Base-by-base conservation (phyloP, 2,329 filamentous ascomycete genomes). In the Aaosphaeria arxii region DNA sequence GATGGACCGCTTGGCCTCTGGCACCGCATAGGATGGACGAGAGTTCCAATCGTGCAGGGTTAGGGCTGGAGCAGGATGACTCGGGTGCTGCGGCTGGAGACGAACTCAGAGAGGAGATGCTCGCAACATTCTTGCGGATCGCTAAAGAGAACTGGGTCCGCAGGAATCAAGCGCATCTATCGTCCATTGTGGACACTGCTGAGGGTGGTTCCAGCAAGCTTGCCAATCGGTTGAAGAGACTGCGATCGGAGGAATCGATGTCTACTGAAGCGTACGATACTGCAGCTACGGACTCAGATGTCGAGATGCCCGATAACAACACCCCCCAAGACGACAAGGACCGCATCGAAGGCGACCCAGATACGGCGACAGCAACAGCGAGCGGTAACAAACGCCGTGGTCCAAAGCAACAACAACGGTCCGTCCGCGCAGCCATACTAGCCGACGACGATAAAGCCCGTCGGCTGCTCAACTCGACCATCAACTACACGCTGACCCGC, bases 1-100 rank as follows among this genome's bases (percentile, higher is more conserved):
- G 64, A 4, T 96, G 92, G 91, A 89, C 88, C 13, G 88, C 91
- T 0, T 96, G 92, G 92, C 92, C 92, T 4, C 67, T 95, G 61
- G 77, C 77, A 17, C 75, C 80, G 4, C 71, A 75, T 6, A 71
- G 78, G 29, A 83, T 94, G 6, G 88, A 88, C 1, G 71, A 74
- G 11, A 74, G 77, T 11, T 73, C 74, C 17, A 79, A 88, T 51
- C 66, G 74, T 44, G 76, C 74, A 55, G 73, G 65, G 59, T 69
- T 36, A 47, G 76, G 82, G 43, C 72, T 75, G 5, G 71, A 80
- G 45, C 78, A 82, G 30, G 63, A 58, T 9, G 82, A 77, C 60
- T 68, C 38, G 29, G 42, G 76, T 31, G 63, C 66, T 13, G 71
- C 76, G 44, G 79, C 84, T 2, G 86, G 86, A 54, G 72, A 76